A percentile compares a stretch with the other conserved stretches of the same genome.
These are phyloP conservation scores for Pichia norvegensis DNA, from an alignment of 1,139 yeast genomes.

Conservation along the genomic window DNA sequence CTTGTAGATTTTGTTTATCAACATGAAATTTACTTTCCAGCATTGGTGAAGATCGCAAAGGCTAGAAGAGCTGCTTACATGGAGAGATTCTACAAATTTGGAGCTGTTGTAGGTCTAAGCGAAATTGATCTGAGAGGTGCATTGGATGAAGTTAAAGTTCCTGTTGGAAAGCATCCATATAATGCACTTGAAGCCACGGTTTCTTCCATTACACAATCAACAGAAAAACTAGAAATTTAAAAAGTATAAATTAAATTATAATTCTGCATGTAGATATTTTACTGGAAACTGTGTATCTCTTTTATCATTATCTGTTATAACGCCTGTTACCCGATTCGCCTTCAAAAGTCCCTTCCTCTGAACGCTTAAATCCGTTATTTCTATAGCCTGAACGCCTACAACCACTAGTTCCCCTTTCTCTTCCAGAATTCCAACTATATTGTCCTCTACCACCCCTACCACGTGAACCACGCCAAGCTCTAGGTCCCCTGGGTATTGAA, in stretches of 20 bases:
- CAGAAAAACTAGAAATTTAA: slow-evolving; percentile 2
- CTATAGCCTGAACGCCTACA: background rate
- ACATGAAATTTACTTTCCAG: slow-evolving; percentile 46
- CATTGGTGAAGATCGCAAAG: slow-evolving; percentile 38
- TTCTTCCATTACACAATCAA: slow-evolving; percentile 1
- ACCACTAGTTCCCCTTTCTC: slow-evolving; percentile 1
- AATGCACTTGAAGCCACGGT: slow-evolving; percentile 4
- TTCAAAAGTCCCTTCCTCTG: background rate
- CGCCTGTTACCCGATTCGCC: no score
- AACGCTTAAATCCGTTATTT: background rate
- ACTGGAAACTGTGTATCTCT: no score
- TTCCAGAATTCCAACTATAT: background rate
- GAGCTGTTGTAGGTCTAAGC: slow-evolving; percentile 44
- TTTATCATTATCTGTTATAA: no score
- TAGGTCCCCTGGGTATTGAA: slow-evolving; percentile 11
- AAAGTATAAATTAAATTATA: no score
- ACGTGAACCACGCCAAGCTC: slow-evolving; percentile 15
- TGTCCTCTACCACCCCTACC: slow-evolving; percentile 3
- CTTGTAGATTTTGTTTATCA: slow-evolving; percentile 59
- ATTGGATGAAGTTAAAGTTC: slow-evolving; percentile 37
- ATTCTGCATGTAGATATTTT: no score
- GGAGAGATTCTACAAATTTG: slow-evolving; percentile 40
- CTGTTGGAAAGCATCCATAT: slow-evolving; percentile 29
- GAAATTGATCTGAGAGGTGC: slow-evolving; percentile 72
- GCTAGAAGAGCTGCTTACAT: slow-evolving; percentile 37